These are phyloP conservation scores for Linnemannia exigua DNA, from an alignment of 192 early-diverging fungal species.

Conservation along the genomic window DNA sequence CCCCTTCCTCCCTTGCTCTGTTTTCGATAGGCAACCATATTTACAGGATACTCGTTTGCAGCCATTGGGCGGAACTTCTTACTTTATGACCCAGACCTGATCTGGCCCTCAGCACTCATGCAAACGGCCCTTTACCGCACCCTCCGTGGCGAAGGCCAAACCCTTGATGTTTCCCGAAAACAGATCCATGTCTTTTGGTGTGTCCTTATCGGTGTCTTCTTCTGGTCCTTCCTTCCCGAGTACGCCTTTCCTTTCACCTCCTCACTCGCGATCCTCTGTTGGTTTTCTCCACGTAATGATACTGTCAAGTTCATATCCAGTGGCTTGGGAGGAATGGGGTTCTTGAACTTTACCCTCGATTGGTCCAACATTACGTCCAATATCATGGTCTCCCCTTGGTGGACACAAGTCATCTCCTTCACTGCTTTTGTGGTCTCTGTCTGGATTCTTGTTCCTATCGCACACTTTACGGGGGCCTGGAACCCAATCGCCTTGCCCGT, in stretches of 20 bases:
- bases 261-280: slow-evolving; percentile 53
- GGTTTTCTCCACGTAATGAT: slow-evolving; percentile 51
- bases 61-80: slow-evolving; percentile 54
- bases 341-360: slow-evolving; percentile 60
- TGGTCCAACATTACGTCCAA: slow-evolving; percentile 59
- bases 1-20: neutral
- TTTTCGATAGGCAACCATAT: slow-evolving; percentile 23
- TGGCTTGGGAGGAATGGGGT: slow-evolving; percentile 61
- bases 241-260: slow-evolving; percentile 57
- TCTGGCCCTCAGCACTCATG: slow-evolving; percentile 59
- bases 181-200: slow-evolving; percentile 56
- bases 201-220: slow-evolving; percentile 52
- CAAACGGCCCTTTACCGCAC: slow-evolving; percentile 56
- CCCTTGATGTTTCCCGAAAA: slow-evolving; percentile 27
- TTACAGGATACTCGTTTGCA: slow-evolving; percentile 56
- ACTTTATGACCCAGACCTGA: slow-evolving; percentile 55
- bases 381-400: slow-evolving; percentile 60
- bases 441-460: slow-evolving; percentile 59
- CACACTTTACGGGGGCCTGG: slow-evolving; percentile 49
- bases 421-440: slow-evolving; percentile 58
- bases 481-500: slow-evolving; percentile 33
- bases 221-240: slow-evolving; percentile 58
- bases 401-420: slow-evolving; percentile 59
- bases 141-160: slow-evolving; percentile 43
- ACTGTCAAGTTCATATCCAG: slow-evolving; percentile 54